Percentiles rank a stretch among this genome's conserved stretches.
phyloP scores from a whole-genome alignment of 768 basidiomycete genomes.

The Pulveroboletus sp. region DNA sequence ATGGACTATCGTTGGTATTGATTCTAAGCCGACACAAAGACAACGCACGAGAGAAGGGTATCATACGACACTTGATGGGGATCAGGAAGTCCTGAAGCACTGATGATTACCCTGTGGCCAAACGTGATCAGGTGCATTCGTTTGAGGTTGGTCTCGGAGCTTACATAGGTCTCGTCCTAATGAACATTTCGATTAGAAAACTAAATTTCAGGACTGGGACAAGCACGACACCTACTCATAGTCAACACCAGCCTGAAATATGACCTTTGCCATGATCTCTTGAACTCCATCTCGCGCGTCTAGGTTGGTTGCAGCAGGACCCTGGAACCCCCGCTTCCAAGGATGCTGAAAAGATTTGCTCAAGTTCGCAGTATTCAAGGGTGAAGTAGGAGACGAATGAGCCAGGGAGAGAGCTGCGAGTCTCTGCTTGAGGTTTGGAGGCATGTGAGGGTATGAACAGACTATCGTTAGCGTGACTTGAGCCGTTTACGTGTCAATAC shows the following conservation, averaged over 20 bases:
- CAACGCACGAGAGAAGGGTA: conserved; percentile 60
- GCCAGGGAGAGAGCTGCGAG: conserved; percentile 59
- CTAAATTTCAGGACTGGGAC: conserved; percentile 3
- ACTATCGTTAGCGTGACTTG: too few species aligned
- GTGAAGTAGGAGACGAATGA: conserved; percentile 44
- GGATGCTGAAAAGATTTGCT: conserved; percentile 47
- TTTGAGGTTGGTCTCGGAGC: conserved; percentile 22
- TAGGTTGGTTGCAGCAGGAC: conserved; percentile 22
- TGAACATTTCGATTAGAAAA: conserved; percentile 9
- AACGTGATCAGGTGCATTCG: conserved; percentile 6
- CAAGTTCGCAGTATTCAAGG: conserved; percentile 17
- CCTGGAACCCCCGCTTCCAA: conserved; percentile 43
- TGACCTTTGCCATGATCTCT: conserved; percentile 63
- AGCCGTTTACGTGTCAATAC: too few species aligned
- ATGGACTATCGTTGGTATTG: conserved; percentile 6
- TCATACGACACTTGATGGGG: conserved; percentile 75
- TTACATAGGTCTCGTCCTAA: conserved; percentile 83
- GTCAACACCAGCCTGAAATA: conserved; percentile 87
- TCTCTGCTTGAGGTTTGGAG: conserved; percentile 57
- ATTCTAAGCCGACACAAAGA: conserved; percentile 8
- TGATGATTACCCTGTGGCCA: conserved; percentile 68
- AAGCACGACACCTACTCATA: conserved; percentile 59
- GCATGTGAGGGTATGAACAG: conserved; percentile 6
- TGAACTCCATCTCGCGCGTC: conserved; percentile 45
- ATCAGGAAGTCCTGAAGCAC: conserved; percentile 79